These are phyloP conservation scores for Fusarium sp. DNA, from an alignment of 2,329 filamentous ascomycete genomes.

Conservation along the genomic window DNA sequence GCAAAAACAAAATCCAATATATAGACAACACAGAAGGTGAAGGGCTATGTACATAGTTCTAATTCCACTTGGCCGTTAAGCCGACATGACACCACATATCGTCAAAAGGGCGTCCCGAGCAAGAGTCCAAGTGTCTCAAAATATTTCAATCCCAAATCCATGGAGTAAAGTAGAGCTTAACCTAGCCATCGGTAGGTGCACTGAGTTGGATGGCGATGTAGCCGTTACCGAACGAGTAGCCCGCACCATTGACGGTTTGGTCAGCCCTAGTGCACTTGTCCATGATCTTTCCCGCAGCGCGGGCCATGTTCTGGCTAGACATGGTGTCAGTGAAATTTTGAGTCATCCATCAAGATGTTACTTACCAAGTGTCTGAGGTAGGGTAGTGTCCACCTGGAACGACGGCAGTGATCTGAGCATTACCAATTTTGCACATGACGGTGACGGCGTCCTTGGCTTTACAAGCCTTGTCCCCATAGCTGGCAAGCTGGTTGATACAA, in stretches of 20 bases:
- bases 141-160: neutral
- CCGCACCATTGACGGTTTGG: neutral
- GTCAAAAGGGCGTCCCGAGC: neutral
- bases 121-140: neutral
- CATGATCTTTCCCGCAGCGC: slow-evolving; percentile 1
- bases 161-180: neutral
- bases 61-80: neutral
- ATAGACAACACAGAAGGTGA: neutral
- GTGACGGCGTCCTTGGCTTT: neutral
- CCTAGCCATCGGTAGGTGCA: neutral
- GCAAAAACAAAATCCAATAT: neutral
- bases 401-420: neutral
- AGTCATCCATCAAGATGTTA: neutral
- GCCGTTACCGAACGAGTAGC: neutral
- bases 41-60: neutral
- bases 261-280: neutral
- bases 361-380: neutral
- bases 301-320: neutral
- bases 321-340: neutral
- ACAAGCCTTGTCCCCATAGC: neutral
- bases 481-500: neutral
- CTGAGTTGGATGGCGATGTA: neutral
- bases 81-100: neutral
- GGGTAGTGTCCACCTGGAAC: neutral
- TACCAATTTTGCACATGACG: neutral